phyloP scores from a whole-genome alignment of 225 moss, liverwort and hornwort genomes.

The Polytrichum formosum region DNA sequence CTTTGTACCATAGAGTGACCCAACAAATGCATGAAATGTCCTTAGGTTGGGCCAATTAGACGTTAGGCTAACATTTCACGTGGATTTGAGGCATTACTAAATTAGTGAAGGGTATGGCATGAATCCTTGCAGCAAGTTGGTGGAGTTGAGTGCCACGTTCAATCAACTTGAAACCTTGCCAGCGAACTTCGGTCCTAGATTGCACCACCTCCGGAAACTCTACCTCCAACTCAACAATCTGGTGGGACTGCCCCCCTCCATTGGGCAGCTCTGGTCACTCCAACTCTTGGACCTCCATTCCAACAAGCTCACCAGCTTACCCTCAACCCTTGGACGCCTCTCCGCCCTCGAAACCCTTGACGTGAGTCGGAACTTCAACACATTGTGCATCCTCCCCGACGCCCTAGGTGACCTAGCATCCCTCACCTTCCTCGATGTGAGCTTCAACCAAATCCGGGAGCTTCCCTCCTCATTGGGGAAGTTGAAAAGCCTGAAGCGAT shows the following conservation, averaged over 20 bases:
- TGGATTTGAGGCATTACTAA: no score
- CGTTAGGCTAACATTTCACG: no score
- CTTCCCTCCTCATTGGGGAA: constrained; percentile 77
- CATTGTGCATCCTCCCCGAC: constrained; percentile 62
- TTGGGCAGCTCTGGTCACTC: constrained; percentile 58
- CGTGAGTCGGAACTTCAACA: constrained; percentile 89
- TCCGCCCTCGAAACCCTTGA: constrained; percentile 62
- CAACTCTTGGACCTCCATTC: constrained; percentile 71
- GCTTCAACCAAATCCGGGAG: constrained; percentile 95
- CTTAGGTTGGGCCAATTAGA: no score
- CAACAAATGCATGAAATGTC: no score
- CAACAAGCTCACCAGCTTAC: constrained; percentile 79
- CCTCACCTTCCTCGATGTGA: constrained; percentile 58
- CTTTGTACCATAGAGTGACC: no score
- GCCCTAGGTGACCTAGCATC: constrained; percentile 65
- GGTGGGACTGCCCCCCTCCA: constrained; percentile 56
- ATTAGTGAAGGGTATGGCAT: no score
- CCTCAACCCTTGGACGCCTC: constrained; percentile 59
- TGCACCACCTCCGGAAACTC: constrained; percentile 63
- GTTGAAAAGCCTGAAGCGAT: constrained; percentile 47
- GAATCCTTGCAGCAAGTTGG: constrained; percentile 51
- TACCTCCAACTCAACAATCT: constrained; percentile 86
- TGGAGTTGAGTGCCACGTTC: constrained; percentile 78
- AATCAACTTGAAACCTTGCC: constrained; percentile 67
- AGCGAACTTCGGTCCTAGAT: constrained; percentile 40